Conservation (phyloP, 805 yeast genomes). For the Grigorovia humatica region DNA sequence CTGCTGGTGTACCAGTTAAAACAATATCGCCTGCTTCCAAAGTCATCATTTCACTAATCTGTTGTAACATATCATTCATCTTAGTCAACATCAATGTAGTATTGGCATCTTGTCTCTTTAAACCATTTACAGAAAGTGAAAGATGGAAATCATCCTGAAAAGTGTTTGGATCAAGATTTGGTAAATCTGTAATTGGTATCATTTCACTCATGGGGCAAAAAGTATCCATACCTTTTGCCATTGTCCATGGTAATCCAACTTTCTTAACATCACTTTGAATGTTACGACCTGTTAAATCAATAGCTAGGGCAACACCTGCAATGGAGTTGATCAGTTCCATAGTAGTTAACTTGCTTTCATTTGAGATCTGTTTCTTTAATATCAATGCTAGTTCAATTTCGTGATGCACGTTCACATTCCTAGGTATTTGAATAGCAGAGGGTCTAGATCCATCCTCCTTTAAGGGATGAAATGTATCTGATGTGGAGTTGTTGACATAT, state of each 20-base stretch:
- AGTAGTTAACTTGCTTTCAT: constrained; percentile 45
- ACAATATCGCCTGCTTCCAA: constrained; percentile 83
- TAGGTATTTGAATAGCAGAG: constrained; percentile 79
- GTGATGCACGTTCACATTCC: constrained; percentile 73
- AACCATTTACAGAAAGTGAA: constrained; percentile 50
- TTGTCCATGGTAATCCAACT: constrained; percentile 94
- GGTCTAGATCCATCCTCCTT: constrained; percentile 28
- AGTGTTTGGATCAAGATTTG: constrained; percentile 37
- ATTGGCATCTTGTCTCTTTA: constrained; percentile 57
- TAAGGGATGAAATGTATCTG: constrained; percentile 14
- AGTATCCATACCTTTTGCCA: constrained; percentile 94
- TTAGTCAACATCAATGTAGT: constrained; percentile 83
- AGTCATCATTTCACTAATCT: constrained; percentile 85
- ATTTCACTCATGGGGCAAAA: constrained; percentile 77
- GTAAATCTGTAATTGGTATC: constrained; percentile 54
- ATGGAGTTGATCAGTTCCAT: constrained; percentile 68
- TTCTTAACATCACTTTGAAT: constrained; percentile 90
- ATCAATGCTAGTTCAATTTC: constrained; percentile 87
- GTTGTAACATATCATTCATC: constrained; percentile 66
- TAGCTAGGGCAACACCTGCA: constrained; percentile 78
- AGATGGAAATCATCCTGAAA: constrained; percentile 32
- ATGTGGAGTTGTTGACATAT: not conserved
- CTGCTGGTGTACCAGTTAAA: constrained; percentile 95
- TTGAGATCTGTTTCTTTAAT: constrained; percentile 51
- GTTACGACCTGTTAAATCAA: constrained; percentile 92